Percentiles rank a stretch among this genome's conserved stretches.
Evolutionary conservation across 352 stramenopile species (phyloP).

Genomic region (Halophytophthora polymorphica): DNA sequence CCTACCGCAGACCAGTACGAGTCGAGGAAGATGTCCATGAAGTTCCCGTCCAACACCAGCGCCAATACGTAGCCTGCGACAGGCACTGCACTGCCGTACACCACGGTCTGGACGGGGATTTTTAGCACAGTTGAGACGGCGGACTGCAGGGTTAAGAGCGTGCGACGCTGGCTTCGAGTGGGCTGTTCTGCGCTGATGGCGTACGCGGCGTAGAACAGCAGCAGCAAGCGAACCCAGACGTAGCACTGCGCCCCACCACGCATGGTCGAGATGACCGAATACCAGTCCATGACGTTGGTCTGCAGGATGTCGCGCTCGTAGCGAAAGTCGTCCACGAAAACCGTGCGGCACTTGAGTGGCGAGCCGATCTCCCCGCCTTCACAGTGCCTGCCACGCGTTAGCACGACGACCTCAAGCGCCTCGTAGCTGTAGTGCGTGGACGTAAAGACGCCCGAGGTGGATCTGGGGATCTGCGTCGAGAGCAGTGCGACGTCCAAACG

Average conservation of each 20-base stretch:
- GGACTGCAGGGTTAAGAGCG: not conserved
- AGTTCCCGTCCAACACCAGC: conserved; percentile 37
- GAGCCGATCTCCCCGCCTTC: not conserved
- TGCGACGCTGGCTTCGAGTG: not conserved
- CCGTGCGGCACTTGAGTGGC: conserved; percentile 16
- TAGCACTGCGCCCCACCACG: conserved; percentile 33
- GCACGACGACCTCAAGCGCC: conserved; percentile 26
- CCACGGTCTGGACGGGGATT: conserved; percentile 50
- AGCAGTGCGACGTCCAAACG: conserved; percentile 25
- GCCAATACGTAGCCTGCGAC: conserved; percentile 32
- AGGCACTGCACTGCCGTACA: conserved; percentile 49
- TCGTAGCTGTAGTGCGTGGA: conserved; percentile 19
- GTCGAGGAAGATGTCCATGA: conserved; percentile 37
- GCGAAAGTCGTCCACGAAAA: conserved; percentile 51
- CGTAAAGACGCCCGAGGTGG: conserved; percentile 7
- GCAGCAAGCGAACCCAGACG: conserved; percentile 40
- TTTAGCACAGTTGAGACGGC: conserved; percentile 24
- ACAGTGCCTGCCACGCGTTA: conserved; percentile 30
- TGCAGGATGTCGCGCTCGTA: conserved; percentile 42
- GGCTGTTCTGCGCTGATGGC: not conserved
- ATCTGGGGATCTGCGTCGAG: conserved; percentile 15
- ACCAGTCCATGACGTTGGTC: conserved; percentile 37
- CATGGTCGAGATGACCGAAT: conserved; percentile 20
- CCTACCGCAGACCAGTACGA: conserved; percentile 32
- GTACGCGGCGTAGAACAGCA: conserved; percentile 18